Conservation (phyloP, 169 alveolate species). For the Haemoproteus tartakovskyi region DNA sequence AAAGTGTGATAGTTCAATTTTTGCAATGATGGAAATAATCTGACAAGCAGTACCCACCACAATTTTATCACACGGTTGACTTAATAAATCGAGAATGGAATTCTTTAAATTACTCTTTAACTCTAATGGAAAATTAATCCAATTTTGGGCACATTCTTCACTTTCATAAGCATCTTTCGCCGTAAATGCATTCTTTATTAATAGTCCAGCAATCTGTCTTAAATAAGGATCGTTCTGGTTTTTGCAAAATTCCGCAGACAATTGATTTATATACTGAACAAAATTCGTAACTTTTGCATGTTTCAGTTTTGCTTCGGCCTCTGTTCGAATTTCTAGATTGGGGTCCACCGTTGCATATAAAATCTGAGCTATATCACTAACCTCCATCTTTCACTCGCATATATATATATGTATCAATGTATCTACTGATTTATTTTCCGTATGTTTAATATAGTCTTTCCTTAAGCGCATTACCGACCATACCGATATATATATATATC, state of each 20-base stretch:
- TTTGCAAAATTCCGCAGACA: constrained; percentile 75
- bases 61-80: constrained; percentile 77
- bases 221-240: constrained; percentile 71
- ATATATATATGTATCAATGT: too few species aligned
- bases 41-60: constrained; percentile 82
- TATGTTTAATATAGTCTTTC: too few species aligned
- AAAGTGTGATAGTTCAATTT: constrained; percentile 79
- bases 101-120: constrained; percentile 73
- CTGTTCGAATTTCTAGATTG: constrained; percentile 68
- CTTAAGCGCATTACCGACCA: too few species aligned
- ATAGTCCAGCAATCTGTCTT: constrained; percentile 84
- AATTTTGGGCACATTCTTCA: constrained; percentile 76
- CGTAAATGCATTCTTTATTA: constrained; percentile 81
- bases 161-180: constrained; percentile 74
- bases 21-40: constrained; percentile 83
- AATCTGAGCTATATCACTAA: constrained; percentile 62
- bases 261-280: constrained; percentile 75
- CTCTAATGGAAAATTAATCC: constrained; percentile 75
- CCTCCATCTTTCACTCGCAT: constrained; percentile 70
- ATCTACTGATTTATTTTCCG: too few species aligned
- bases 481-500: too few species aligned
- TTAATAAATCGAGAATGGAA: constrained; percentile 73
- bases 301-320: constrained; percentile 73
- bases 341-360: constrained; percentile 76
- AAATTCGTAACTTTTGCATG: constrained; percentile 71